These are phyloP conservation scores for Exophiala dermatitidis DNA, from an alignment of 2,329 filamentous ascomycete genomes.

Conservation along the genomic window DNA sequence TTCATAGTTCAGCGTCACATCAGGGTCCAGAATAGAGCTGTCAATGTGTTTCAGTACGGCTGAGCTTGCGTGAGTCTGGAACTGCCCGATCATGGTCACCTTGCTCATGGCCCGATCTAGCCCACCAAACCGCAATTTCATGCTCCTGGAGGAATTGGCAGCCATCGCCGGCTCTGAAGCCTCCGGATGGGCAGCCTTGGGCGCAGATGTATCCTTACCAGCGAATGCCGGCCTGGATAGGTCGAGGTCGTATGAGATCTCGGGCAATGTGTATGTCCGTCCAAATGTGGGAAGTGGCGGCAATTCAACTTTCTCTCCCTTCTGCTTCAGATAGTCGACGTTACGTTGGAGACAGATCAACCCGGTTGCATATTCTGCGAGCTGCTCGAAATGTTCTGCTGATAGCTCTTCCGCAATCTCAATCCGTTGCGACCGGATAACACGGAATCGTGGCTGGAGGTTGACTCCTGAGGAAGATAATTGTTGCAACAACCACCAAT, in stretches of 20 bases:
- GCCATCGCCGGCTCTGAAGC: neutral
- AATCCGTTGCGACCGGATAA: conserved; percentile 16
- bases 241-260: conserved; percentile 17
- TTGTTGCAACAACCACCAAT: conserved; percentile 62
- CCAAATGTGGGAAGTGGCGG: conserved; percentile 15
- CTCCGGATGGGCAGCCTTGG: neutral
- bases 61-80: conserved; percentile 13
- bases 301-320: conserved; percentile 12
- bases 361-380: conserved; percentile 19
- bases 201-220: neutral
- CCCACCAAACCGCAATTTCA: conserved; percentile 19
- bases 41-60: conserved; percentile 13
- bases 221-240: conserved; percentile 2
- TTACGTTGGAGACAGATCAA: conserved; percentile 20
- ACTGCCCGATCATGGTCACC: conserved; percentile 10
- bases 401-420: conserved; percentile 17
- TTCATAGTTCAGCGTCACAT: conserved; percentile 16
- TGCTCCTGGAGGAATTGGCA: neutral
- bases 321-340: conserved; percentile 13
- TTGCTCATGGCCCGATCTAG: conserved; percentile 7
- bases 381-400: conserved; percentile 20
- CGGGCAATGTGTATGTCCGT: conserved; percentile 11
- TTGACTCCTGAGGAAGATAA: neutral
- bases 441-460: conserved; percentile 9
- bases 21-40: conserved; percentile 14